Evolutionary conservation across 108 stramenopile species (phyloP), one percentile per base, ranked within the genome.

Genomic region (Heterococcus sp.): DNA sequence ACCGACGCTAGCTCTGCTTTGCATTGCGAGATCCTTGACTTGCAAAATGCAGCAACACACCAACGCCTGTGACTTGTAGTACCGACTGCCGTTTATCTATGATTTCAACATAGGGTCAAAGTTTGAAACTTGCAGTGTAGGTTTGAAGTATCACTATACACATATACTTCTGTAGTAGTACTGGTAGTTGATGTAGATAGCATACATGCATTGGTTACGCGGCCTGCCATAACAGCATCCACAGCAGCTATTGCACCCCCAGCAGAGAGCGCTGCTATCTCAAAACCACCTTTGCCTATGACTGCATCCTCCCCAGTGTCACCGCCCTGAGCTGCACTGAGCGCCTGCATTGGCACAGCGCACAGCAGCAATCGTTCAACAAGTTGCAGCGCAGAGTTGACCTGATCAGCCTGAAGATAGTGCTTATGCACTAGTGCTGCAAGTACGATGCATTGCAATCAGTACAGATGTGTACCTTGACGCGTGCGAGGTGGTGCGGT

Each of bases 241-340:
- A 77, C 68, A 0, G 76, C 76, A 1, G 38, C 68, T 3, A 77
- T 28, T 32, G 68, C 74, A 38, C 82, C 82, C 8, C 74, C 74
- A 11, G 71, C 74, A 21, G 82, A 68, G 28, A 83, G 66, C 4
- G 72, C 37, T 0, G 71, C 80, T 35, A 82, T 82, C 2, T 35
- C 37, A 32, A 63, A 82, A 32, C 58, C 76, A 38, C 76, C 76
- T 3, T 26, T 34, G 66, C 11, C 65, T 28, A 75, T 76, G 38
- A 1, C 4, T 2, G 69, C 46, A 37, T 76, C 76, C 29, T 71
- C 28, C 29, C 76, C 76, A 29, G 69, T 37, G 35, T 68, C 66
- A n/a, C 76, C 76, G 0, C 76, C 76, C 30, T 38, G 21, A 31
- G 30, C 69, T 26, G 34, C 68, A 32, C 76, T 68, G 2, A 76